A percentile compares a stretch with the other conserved stretches of the same genome.
These are phyloP conservation scores for Penicillium sp. DNA, from an alignment of 2,329 filamentous ascomycete genomes.

Conservation along the genomic window DNA sequence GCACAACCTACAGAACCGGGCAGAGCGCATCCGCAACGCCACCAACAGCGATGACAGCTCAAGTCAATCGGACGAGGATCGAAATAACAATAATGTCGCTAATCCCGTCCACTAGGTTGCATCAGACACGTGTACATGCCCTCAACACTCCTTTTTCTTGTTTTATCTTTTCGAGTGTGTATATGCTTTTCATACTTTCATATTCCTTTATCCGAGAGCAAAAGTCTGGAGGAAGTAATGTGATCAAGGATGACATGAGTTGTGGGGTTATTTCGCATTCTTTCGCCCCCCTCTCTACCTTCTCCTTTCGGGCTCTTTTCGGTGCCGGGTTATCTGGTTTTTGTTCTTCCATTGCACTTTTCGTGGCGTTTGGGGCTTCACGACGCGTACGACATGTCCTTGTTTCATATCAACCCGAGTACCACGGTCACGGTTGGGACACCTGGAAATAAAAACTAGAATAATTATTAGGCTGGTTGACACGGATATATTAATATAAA, in stretches of 20 bases:
- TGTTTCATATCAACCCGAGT: slow-evolving; percentile 19
- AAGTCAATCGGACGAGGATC: slow-evolving; percentile 47
- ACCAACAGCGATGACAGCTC: slow-evolving; percentile 45
- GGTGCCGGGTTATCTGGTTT: slow-evolving; percentile 6
- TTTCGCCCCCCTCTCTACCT: slow-evolving; percentile 2
- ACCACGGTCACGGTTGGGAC: slow-evolving; percentile 16
- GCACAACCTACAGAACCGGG: slow-evolving; percentile 54
- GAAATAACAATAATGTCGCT: slow-evolving; percentile 27
- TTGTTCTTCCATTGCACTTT: slow-evolving; percentile 14
- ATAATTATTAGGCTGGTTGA: slow-evolving; percentile 20
- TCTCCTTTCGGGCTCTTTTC: slow-evolving; percentile 13
- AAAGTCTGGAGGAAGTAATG: slow-evolving; percentile 16
- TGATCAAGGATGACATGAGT: slow-evolving; percentile 9
- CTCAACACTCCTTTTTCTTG: slow-evolving; percentile 74
- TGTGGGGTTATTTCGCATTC: slow-evolving; percentile 4
- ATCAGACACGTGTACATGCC: slow-evolving; percentile 6
- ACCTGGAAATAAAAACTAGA: slow-evolving; percentile 25
- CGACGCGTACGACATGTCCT: slow-evolving; percentile 29
- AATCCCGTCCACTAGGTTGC: slow-evolving; percentile 41
- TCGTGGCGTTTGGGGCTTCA: slow-evolving; percentile 28
- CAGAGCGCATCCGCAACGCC: slow-evolving; percentile 41
- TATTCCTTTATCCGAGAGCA: slow-evolving; percentile 10
- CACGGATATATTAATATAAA: slow-evolving; percentile 21
- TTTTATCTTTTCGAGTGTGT: slow-evolving; percentile 31
- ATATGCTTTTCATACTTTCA: slow-evolving; percentile 19